Evolutionary conservation across 2,329 filamentous ascomycete species (phyloP).

Genomic region (Fusarium sp.): DNA sequence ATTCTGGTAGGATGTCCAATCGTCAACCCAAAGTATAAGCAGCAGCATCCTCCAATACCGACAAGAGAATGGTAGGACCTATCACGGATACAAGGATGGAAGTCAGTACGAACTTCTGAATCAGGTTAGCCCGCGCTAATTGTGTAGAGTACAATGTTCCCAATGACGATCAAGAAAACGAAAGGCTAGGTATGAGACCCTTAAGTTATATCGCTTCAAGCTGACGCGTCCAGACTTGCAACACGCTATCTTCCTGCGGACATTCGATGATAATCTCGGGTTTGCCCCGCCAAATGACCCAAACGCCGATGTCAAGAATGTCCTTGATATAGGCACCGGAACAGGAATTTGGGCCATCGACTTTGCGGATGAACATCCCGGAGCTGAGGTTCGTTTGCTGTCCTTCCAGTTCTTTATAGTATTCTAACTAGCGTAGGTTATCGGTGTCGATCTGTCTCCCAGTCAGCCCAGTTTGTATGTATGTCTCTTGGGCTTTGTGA

Average conservation of each 20-base stretch:
- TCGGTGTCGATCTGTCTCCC: slow-evolving; percentile 8
- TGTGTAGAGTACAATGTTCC: slow-evolving; percentile 17
- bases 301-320: slow-evolving; percentile 1
- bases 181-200: background rate
- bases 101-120: background rate
- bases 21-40: slow-evolving; percentile 21
- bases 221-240: slow-evolving; percentile 22
- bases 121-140: accelerated
- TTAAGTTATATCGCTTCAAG: no score
- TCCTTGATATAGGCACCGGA: slow-evolving; percentile 24
- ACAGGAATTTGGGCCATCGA: slow-evolving; percentile 28
- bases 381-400: background rate
- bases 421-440: background rate
- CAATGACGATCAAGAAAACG: slow-evolving; percentile 29
- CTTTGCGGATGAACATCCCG: slow-evolving; percentile 25
- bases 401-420: accelerated
- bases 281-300: slow-evolving; percentile 1
- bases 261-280: slow-evolving; percentile 16
- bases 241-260: slow-evolving; percentile 22
- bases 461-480: slow-evolving; percentile 14
- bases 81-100: slow-evolving; percentile 28
- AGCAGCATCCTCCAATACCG: slow-evolving; percentile 26
- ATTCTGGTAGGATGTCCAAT: background rate
- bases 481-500: accelerated
- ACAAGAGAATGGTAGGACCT: slow-evolving; percentile 20